Conservation (phyloP, 352 stramenopile species). For the Pythium guiyangense region DNA sequence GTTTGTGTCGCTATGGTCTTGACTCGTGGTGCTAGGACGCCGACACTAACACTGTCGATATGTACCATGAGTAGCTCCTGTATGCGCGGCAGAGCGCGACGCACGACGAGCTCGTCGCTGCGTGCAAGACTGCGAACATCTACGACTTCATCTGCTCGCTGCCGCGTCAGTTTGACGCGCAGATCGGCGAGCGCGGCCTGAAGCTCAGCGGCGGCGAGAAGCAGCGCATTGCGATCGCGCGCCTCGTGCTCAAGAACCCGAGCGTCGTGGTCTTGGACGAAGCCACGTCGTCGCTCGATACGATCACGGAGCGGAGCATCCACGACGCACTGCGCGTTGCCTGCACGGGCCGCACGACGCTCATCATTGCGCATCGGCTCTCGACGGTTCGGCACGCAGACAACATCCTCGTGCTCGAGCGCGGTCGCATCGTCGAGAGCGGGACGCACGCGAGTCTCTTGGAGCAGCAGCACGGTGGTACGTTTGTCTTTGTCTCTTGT, state of each 20-base stretch:
- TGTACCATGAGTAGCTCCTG: too few species aligned
- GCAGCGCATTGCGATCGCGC: slow-evolving; percentile 79
- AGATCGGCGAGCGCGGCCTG: slow-evolving; percentile 73
- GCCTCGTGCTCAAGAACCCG: slow-evolving; percentile 74
- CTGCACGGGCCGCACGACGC: slow-evolving; percentile 52
- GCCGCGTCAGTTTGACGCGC: slow-evolving; percentile 88
- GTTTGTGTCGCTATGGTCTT: too few species aligned
- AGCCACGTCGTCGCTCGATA: slow-evolving; percentile 76
- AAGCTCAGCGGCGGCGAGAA: slow-evolving; percentile 82
- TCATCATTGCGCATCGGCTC: slow-evolving; percentile 79
- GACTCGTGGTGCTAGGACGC: too few species aligned
- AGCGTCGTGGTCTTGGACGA: slow-evolving; percentile 76
- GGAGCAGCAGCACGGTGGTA: slow-evolving; percentile 36
- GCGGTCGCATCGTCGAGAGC: slow-evolving; percentile 44
- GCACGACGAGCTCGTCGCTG: slow-evolving; percentile 88
- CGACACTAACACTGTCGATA: too few species aligned
- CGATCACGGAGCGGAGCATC: slow-evolving; percentile 65
- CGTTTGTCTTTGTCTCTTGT: neutral
- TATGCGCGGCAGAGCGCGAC: slow-evolving; percentile 87
- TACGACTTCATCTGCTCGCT: slow-evolving; percentile 93
- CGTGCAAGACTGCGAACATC: slow-evolving; percentile 90
- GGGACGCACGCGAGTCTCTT: slow-evolving; percentile 43
- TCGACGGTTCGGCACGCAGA: slow-evolving; percentile 73
- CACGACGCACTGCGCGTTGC: slow-evolving; percentile 50
- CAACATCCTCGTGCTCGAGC: slow-evolving; percentile 60